phyloP scores from a whole-genome alignment of 2,329 filamentous ascomycete species.

The Cladosporium austrohemisphaericum region DNA sequence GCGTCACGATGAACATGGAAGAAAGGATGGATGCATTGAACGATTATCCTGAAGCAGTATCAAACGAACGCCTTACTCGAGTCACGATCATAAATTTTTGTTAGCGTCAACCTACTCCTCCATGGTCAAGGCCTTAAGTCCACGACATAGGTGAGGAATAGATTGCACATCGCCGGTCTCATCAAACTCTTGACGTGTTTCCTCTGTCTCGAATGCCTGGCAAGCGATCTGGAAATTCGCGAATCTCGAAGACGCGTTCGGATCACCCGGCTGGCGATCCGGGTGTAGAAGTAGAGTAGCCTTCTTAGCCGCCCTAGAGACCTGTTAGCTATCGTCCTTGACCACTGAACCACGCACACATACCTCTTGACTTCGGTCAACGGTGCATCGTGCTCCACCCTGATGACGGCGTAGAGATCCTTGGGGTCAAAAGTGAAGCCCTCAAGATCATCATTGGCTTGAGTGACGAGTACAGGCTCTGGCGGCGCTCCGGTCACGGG shows the following conservation, averaged over 20 bases:
- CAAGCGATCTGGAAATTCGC: conserved; percentile 16
- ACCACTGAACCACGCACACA: background rate
- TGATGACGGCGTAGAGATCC: conserved; percentile 12
- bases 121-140: background rate
- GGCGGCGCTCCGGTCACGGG: too few species aligned
- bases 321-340: background rate
- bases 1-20: too few species aligned
- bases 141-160: background rate
- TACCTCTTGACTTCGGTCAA: conserved; percentile 11
- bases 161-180: conserved; percentile 12
- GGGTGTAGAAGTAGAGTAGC: conserved; percentile 14
- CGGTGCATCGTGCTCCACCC: background rate
- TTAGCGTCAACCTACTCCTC: background rate
- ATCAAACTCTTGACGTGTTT: conserved; percentile 17
- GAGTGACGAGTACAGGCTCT: too few species aligned
- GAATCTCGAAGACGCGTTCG: conserved; percentile 16
- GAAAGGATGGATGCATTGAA: background rate
- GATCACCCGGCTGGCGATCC: conserved; percentile 17
- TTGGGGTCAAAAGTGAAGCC: background rate
- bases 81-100: background rate
- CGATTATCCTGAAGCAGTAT: background rate
- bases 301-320: conserved; percentile 16
- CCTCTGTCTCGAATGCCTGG: conserved; percentile 14
- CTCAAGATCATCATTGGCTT: background rate
- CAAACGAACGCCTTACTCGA: background rate